These are phyloP conservation scores for Bauhinia variegata DNA, from an alignment of 306 rosid species.

Conservation along the genomic window DNA sequence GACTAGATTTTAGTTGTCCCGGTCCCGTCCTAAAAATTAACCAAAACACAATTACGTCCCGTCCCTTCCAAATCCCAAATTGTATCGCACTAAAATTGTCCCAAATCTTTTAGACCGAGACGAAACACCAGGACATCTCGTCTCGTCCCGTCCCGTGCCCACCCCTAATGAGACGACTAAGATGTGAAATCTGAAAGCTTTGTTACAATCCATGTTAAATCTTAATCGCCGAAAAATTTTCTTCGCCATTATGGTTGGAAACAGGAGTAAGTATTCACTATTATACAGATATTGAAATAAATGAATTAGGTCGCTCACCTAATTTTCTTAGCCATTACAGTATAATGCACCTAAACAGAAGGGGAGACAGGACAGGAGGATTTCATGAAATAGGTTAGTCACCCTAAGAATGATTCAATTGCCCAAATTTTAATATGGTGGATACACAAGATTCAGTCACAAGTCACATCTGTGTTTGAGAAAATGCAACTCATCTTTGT, in stretches of 20 bases:
- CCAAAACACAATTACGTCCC: too few relatives aligned
- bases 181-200: not conserved
- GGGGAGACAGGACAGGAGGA: constrained; percentile 33
- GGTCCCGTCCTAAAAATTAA: too few relatives aligned
- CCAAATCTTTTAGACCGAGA: too few relatives aligned
- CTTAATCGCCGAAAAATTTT: constrained; percentile 27
- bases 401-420: constrained; percentile 35
- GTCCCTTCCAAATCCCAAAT: too few relatives aligned
- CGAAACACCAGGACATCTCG: too few relatives aligned
- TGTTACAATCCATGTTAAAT: constrained; percentile 11
- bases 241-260: constrained; percentile 25
- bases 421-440: constrained; percentile 30
- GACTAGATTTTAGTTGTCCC: too few relatives aligned
- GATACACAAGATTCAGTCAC: constrained; percentile 32
- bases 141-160: too few relatives aligned
- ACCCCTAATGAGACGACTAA: too few relatives aligned
- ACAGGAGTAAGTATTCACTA: constrained; percentile 40
- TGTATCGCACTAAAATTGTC: too few relatives aligned
- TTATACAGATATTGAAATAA: constrained; percentile 51
- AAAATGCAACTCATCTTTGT: constrained; percentile 29
- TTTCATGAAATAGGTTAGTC: too few relatives aligned
- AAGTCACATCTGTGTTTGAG: constrained; percentile 1
- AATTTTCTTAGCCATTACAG: too few relatives aligned
- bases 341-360: constrained; percentile 45
- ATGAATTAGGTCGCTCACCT: too few relatives aligned